Conservation (phyloP, 2,329 filamentous ascomycete species). For the Fusarium tricinctum region DNA sequence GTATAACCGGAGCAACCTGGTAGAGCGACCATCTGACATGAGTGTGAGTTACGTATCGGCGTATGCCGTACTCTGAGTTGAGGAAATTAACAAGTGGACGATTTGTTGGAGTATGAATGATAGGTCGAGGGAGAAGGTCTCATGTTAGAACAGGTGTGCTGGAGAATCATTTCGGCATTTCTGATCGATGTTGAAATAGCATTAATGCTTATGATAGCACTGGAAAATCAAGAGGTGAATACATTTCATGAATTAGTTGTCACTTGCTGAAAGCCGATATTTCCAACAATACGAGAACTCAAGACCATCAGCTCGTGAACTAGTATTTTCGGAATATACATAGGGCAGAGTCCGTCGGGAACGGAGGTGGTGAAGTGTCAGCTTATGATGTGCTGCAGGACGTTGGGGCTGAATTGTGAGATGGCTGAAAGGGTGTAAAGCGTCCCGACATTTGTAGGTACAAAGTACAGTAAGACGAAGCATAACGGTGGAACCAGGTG, state of each 20-base stretch:
- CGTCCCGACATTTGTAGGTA: conserved; percentile 6
- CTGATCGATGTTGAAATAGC: too few species aligned
- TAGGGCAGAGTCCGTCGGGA: conserved; percentile 3
- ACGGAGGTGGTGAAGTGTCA: conserved; percentile 7
- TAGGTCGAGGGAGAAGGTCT: too few species aligned
- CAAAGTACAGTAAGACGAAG: conserved; percentile 21
- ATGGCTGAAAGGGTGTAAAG: conserved; percentile 9
- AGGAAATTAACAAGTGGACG: too few species aligned
- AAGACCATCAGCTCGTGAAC: neutral
- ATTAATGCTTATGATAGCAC: too few species aligned
- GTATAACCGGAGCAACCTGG: conserved; percentile 88
- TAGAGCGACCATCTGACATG: conserved; percentile 75
- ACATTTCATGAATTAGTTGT: too few species aligned
- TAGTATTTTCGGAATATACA: conserved; percentile 10
- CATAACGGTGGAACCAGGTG: conserved; percentile 10
- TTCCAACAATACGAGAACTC: conserved; percentile 19
- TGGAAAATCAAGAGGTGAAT: too few species aligned
- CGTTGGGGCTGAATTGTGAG: conserved; percentile 15
- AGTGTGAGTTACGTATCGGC: conserved; percentile 97
- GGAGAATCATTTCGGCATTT: too few species aligned
- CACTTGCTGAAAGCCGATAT: too few species aligned
- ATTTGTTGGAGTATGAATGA: too few species aligned
- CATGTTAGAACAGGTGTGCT: too few species aligned
- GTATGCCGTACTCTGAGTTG: too few species aligned
- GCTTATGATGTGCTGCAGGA: conserved; percentile 9